Evolutionary conservation across 2,329 filamentous ascomycete genomes (phyloP).

Genomic region (Colletotrichum caudatum): DNA sequence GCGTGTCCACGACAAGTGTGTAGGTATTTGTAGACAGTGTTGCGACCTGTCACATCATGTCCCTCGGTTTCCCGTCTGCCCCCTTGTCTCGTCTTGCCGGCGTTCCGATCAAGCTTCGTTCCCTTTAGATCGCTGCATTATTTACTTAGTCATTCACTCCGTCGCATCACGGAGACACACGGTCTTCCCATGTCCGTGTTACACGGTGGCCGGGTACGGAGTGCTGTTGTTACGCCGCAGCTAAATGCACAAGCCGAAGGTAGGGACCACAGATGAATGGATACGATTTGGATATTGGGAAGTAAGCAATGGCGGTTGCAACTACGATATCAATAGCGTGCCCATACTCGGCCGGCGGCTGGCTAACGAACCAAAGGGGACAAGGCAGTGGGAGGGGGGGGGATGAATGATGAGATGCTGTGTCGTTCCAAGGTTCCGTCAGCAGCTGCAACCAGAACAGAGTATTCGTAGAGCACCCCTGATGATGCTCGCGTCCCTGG

Average conservation of each 20-base stretch:
- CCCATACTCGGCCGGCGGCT: neutral
- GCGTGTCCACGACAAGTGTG: neutral
- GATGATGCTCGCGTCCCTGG: conserved; percentile 12
- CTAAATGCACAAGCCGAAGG: conserved; percentile 9
- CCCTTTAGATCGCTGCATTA: neutral
- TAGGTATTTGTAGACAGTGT: conserved; percentile 2
- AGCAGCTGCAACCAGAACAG: conserved; percentile 21
- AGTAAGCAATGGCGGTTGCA: neutral
- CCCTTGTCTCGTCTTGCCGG: conserved; percentile 16
- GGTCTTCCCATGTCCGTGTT: conserved; percentile 7
- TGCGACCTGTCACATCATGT: conserved; percentile 32
- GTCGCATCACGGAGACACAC: neutral
- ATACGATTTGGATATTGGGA: neutral
- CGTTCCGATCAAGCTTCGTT: conserved; percentile 17
- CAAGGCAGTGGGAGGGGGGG: conserved; percentile 3
- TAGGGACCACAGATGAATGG: conserved; percentile 12
- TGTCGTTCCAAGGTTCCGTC: conserved; percentile 19
- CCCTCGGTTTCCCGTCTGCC: conserved; percentile 24
- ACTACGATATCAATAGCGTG: neutral
- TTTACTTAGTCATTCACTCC: conserved; percentile 9
- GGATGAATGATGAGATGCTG: conserved; percentile 7
- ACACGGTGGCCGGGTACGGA: conserved; percentile 11
- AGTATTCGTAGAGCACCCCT: conserved; percentile 6
- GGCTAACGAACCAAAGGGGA: neutral
- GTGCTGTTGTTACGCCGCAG: conserved; percentile 16